phyloP scores from a whole-genome alignment of 129 eudicot species.

The Saposhnikovia divaricata region DNA sequence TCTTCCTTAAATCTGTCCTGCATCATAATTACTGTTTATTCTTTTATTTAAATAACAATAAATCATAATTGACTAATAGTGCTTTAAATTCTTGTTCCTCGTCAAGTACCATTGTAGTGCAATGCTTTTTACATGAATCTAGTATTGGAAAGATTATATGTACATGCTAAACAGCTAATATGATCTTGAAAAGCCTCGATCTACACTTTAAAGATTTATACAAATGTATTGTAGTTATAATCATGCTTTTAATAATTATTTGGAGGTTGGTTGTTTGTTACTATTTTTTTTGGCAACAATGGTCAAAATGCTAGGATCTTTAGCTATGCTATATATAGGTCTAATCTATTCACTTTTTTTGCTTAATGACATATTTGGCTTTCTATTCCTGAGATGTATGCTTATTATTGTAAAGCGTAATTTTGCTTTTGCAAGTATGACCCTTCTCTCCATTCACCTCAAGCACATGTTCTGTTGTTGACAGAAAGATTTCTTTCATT shows the following conservation, averaged over 20 bases:
- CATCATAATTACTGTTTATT: not conserved
- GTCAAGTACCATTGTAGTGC: not conserved
- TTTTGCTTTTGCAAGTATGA: not conserved
- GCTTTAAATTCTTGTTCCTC: not conserved
- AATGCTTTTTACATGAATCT: not conserved
- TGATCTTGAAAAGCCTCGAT: not conserved
- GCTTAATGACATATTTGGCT: not conserved
- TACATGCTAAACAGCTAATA: not conserved
- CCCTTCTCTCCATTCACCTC: not conserved
- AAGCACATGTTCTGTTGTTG: not conserved
- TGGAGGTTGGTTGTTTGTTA: not conserved
- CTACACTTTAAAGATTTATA: not conserved
- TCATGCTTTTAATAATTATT: not conserved
- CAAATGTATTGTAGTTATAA: no score
- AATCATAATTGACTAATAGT: not conserved
- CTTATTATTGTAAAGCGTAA: not conserved
- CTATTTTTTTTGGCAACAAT: not conserved
- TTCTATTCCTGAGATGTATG: not conserved
- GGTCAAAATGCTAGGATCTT: not conserved
- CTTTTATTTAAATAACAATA: no score
- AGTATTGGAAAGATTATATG: not conserved
- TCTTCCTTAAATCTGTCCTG: not conserved
- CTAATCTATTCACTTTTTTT: not conserved
- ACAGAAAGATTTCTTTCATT: not conserved
- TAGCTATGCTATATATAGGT: not conserved